Base-by-base conservation (phyloP, 129 eudicot species). In the Deinandra increscens region DNA sequence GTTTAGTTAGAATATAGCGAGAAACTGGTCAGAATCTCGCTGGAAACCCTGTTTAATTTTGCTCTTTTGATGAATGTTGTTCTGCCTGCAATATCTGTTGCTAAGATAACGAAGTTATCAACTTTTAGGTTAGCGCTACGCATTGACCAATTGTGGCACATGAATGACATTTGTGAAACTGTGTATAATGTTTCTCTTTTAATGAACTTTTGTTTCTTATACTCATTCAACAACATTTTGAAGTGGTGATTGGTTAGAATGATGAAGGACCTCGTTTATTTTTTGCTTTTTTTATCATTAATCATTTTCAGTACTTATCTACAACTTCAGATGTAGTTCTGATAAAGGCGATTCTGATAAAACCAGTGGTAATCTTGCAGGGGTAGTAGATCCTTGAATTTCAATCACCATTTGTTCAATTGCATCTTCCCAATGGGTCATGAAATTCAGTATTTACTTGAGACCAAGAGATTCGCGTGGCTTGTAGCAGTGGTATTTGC, bases 391-490 rank as follows among this genome's bases (percentile, higher is more conserved):
- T 77, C 58, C n/a, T 34, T 43, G 42, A 55, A 51, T 20, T 69
- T 38, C 50, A 65, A 45, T 55, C 7, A 51, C 68, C 75, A 36
- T 29, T 75, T 68, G 51, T 15, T 23, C 15, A 13, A 20, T 29
- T 26, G 66, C 45, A 60, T 54, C 49, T n/a, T 17, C 5, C 66
- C 50, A 14, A 84, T 89, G 96, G 81, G 79, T 69, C 53, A 64
- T 7, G 75, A 81, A 68, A 26, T 67, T 70, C 72, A 31, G 29
- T 48, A 64, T 55, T 23, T 71, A 53, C 64, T 71, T 54, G 91
- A 87, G 43, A 75, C 81, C 20, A 87, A 81, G 79, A 87, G 84
- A 73, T 73, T 84, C 45, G 33, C 80, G 29, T 89, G 84, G 87
- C 62, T 93, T 31, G 61, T 83, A 43, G 90, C 82, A 9, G 33